Base-by-base conservation (phyloP, 2,329 filamentous ascomycete genomes). In the Didymella segeticola region DNA sequence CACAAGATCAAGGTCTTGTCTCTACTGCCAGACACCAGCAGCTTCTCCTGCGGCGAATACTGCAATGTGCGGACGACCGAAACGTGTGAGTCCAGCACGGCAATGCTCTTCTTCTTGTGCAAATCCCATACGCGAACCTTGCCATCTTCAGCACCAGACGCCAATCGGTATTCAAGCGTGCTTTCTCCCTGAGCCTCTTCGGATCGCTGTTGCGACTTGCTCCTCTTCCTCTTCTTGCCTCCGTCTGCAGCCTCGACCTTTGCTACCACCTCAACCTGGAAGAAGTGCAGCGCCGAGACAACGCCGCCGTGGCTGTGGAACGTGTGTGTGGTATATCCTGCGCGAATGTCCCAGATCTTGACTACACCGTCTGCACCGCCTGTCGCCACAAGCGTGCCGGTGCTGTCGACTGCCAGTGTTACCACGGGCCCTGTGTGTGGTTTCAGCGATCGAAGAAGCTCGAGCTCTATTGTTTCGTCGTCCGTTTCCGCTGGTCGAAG, bases 1-100 rank as follows among this genome's bases (percentile, higher is more conserved):
- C 95, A 99, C 75, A 96, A 83, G 58, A 95, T 95, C 48, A 95
- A 84, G 0, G 95, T 98, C 78, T 96, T 96, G 78, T 99, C 95
- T 77, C 95, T 85, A 71, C 92, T 90, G 17, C 87, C 91, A 5
- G 92, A 95, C 2, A 99, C 82, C 25, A 99, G 79, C 5, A 86
- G 80, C 68, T 93, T 86, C 67, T 92, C 86, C 48, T 87, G 78
- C 0, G 86, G 75, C 5, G 90, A 95, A 73, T 90, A 99, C 64
- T 95, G 90, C 43, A 99, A 74, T 46, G 86, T 87, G 63, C 92
- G 88, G n/a, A 99, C 90, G 62, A 98, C 90, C 9, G 95, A 98
- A 19, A 96, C 92, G 71, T 99, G 96, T 0, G 92, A 95, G 56
- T 98, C 92, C 26, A 96, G 80, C 15, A 87, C 86, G 17, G 90